phyloP scores from a whole-genome alignment of 495 filamentous ascomycete genomes.

The Penicillium cinerascens region DNA sequence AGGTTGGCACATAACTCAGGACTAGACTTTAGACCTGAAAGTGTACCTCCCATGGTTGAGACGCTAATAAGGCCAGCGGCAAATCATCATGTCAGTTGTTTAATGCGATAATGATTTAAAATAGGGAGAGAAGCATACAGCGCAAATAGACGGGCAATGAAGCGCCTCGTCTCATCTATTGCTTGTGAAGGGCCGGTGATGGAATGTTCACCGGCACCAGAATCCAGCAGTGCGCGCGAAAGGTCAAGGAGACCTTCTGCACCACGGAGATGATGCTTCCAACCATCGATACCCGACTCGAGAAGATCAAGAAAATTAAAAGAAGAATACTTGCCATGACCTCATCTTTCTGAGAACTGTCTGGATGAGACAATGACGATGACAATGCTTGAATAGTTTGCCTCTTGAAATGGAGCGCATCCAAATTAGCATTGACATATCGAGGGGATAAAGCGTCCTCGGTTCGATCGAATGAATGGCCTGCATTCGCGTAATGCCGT shows the following conservation, averaged over 20 bases:
- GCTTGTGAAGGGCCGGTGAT: too few relatives aligned
- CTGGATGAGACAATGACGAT: not conserved
- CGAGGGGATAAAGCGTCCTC: not conserved
- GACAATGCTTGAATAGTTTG: constrained; percentile 45
- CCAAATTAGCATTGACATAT: constrained; percentile 18
- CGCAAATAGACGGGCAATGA: too few relatives aligned
- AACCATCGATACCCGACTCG: constrained; percentile 46
- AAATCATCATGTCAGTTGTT: too few relatives aligned
- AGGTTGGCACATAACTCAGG: too few relatives aligned
- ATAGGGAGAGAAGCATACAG: too few relatives aligned
- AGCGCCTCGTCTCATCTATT: not conserved
- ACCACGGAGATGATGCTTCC: constrained; percentile 42
- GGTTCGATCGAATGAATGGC: constrained; percentile 12
- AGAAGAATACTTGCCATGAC: constrained; percentile 48
- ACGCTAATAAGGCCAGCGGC: too few relatives aligned
- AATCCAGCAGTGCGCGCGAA: too few relatives aligned
- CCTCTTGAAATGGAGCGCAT: constrained; percentile 49
- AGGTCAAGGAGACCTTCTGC: constrained; percentile 28
- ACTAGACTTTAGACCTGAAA: too few relatives aligned
- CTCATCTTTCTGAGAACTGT: constrained; percentile 19
- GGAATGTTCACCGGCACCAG: too few relatives aligned
- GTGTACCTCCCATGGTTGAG: too few relatives aligned
- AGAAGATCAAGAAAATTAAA: constrained; percentile 51
- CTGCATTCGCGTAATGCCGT: constrained; percentile 44
- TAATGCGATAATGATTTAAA: too few relatives aligned